Evolutionary conservation across 2,329 filamentous ascomycete species (phyloP), one percentile per base, ranked within the genome.

Genomic region (Sarocladium strictum): DNA sequence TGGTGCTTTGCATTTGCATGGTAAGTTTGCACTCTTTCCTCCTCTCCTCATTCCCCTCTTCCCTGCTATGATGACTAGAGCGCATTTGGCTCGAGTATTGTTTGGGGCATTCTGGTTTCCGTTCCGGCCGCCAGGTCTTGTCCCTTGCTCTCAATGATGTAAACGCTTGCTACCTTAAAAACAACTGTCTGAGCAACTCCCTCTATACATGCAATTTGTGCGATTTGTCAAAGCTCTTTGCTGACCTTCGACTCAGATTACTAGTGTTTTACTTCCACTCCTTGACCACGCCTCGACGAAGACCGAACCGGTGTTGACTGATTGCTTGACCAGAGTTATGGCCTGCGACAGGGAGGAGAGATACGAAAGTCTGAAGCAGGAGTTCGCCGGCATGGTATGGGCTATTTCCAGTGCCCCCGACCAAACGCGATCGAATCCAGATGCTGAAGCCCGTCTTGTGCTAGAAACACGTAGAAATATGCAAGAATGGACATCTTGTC

Each of bases 11-110:
- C 15, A 32, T 53, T 26, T 24, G 60, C 58, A 64, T 69, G 68
- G 73, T 76, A 71, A 72, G 74, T 67, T 53, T 32, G 53, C 49
- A 50, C 37, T 55, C 58, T 54, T 29, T 56, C 50, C 49, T 53
- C 53, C 54, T 14, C 33, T 35, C 50, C 23, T 17, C 43, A 50
- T 53, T 55, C 54, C 57, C 64, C 72, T 60, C 65, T 55, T 57
- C 45, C 50, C 65, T 70, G 70, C 70, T 69, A 91, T 95, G 93
- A 97, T 97, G 93, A 97, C 93, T 90, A 93, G 93, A 97, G 93
- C 92, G 93, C 93, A 97, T 97, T 97, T 97, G 93, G 93, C 93
- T 97, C 90, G 93, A 97, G 93, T 81, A 96, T 91, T 84, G 84
- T 77, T 73, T 76, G 78, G 76, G 74, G 76, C 69, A 72, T 72